phyloP scores from a whole-genome alignment of 768 basidiomycete species.

The Dictyophora rubrovolvata region DNA sequence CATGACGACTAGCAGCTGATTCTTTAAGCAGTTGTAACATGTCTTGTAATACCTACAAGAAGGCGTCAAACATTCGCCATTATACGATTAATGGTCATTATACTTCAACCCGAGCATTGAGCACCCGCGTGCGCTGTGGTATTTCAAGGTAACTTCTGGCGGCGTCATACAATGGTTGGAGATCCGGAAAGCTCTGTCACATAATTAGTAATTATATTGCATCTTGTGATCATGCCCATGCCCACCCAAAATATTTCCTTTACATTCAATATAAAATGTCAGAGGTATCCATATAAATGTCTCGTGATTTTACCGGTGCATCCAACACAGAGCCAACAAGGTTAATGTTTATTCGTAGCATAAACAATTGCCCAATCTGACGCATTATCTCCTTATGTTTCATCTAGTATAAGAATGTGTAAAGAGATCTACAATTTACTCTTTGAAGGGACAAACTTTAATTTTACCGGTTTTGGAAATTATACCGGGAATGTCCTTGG shows the following conservation, averaged over 20 bases:
- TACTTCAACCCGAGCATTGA: slow-evolving; percentile 91
- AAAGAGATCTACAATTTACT: slow-evolving; percentile 53
- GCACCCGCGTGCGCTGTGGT: slow-evolving; percentile 82
- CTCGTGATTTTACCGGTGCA: slow-evolving; percentile 52
- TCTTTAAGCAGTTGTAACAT: slow-evolving; percentile 95
- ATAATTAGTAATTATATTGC: background rate
- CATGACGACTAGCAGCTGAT: slow-evolving; percentile 82
- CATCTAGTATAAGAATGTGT: slow-evolving; percentile 18
- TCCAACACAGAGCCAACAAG: slow-evolving; percentile 95
- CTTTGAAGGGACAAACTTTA: slow-evolving; percentile 43
- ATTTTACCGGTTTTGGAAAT: slow-evolving; percentile 94
- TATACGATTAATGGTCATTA: background rate
- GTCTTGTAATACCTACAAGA: slow-evolving; percentile 76
- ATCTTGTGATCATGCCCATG: background rate
- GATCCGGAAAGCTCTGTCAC: slow-evolving; percentile 80
- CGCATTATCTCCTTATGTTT: slow-evolving; percentile 81
- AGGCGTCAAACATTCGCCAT: background rate
- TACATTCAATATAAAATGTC: background rate
- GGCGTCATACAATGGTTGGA: slow-evolving; percentile 91
- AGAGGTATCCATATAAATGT: background rate
- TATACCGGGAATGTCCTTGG: slow-evolving; percentile 89
- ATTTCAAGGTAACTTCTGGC: slow-evolving; percentile 92
- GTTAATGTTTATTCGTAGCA: slow-evolving; percentile 88
- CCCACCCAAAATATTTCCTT: slow-evolving; percentile 93
- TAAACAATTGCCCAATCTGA: slow-evolving; percentile 90